Evolutionary conservation across 2,329 filamentous ascomycete species (phyloP).

Genomic region (Colletotrichum cereale): DNA sequence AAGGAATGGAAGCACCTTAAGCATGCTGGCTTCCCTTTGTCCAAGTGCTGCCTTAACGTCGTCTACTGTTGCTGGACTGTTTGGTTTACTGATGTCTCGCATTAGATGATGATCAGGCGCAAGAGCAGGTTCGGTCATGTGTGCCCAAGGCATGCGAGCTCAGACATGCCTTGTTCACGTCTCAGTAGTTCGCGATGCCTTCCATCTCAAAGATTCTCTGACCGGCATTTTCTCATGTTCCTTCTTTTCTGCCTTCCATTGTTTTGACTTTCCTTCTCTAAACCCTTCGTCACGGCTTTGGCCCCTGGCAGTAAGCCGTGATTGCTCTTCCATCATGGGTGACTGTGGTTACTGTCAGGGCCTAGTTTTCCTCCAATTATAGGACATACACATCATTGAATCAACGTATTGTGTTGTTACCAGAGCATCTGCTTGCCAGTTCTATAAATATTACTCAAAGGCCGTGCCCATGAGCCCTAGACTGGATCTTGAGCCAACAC

Average conservation of each 20-base stretch:
- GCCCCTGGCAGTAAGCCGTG: not conserved
- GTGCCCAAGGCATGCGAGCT: no score
- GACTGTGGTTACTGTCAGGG: not conserved
- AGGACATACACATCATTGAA: not conserved
- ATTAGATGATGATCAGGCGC: not conserved
- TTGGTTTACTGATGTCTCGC: not conserved
- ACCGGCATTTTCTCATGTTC: no score
- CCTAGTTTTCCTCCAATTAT: not conserved
- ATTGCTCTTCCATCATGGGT: not conserved
- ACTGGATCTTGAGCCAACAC: not conserved
- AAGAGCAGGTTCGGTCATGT: not conserved
- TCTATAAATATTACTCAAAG: not conserved
- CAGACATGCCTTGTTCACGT: not conserved
- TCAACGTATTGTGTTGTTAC: not conserved
- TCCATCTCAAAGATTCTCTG: not conserved
- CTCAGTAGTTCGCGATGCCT: not conserved
- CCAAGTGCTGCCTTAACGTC: not conserved
- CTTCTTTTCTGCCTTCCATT: not conserved
- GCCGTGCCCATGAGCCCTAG: not conserved
- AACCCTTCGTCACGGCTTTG: not conserved
- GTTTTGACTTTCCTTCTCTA: not conserved
- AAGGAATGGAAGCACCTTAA: not conserved
- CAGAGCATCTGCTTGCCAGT: not conserved
- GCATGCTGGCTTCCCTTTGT: not conserved
- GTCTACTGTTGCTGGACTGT: not conserved